Percentiles rank a stretch among this genome's conserved stretches.
Conservation (phyloP, 2,329 filamentous ascomycete genomes). For the Nigrograna mackinnonii region DNA sequence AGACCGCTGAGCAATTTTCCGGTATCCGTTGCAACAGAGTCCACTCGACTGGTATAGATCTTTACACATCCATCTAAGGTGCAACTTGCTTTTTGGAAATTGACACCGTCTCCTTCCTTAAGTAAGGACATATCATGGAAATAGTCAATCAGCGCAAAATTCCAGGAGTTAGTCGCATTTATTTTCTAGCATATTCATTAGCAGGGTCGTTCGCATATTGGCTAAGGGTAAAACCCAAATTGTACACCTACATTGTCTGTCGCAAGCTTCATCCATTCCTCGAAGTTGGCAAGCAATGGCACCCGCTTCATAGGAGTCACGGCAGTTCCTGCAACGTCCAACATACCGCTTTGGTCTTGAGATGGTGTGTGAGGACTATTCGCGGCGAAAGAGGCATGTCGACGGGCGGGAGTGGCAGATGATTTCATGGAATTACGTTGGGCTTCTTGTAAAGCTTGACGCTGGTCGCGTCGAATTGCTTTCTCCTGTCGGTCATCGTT, state of each 20-base stretch:
- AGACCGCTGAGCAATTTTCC: constrained; percentile 92
- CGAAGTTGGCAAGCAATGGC: constrained; percentile 94
- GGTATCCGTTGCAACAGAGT: constrained; percentile 97
- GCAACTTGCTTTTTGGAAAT: constrained; percentile 98
- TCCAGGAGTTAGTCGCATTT: constrained; percentile 98
- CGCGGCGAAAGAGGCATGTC: constrained; percentile 61
- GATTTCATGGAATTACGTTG: constrained; percentile 92
- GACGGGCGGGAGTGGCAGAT: constrained; percentile 73
- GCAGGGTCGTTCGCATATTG: constrained; percentile 1
- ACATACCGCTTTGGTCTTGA: constrained; percentile 56
- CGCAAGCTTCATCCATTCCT: constrained; percentile 99
- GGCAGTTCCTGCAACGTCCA: constrained; percentile 68
- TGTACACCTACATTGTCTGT: constrained; percentile 81
- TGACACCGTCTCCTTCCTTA: constrained; percentile 95
- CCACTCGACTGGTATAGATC: constrained; percentile 97
- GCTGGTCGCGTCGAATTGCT: constrained; percentile 81
- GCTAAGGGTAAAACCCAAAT: no score
- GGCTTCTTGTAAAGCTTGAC: constrained; percentile 84
- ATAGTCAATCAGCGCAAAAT: constrained; percentile 99
- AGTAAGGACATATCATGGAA: constrained; percentile 98
- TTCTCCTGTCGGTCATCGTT: constrained; percentile 96
- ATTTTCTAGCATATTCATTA: constrained; percentile 58
- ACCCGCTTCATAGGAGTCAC: constrained; percentile 94
- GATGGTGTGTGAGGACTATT: constrained; percentile 53
- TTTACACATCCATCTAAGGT: constrained; percentile 98